Base-by-base conservation (phyloP, 371 early-diverging fungal species). In the Conidiobolus incongruus region DNA sequence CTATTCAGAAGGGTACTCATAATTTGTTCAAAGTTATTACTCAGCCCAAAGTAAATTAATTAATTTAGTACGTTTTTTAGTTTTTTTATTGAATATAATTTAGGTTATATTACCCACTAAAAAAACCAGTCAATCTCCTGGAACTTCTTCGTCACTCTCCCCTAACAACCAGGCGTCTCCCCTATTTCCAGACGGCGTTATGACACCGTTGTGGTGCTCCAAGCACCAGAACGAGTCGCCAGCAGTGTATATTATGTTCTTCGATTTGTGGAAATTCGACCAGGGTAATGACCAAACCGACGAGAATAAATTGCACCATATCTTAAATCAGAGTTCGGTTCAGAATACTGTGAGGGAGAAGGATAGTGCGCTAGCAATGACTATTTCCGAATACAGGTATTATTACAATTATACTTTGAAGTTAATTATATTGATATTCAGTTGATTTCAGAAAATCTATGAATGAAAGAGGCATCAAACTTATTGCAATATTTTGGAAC, bases 171-270 rank as follows among this genome's bases (percentile, higher is more conserved):
- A 65, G 7, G 54, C 63, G 3, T 85, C 86, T 6, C 77, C 79
- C 0, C 49, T 84, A 30, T 63, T 71, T 60, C 89, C 89, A 0
- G 85, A 84, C 54, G 86, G 86, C 15, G 53, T 85, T 22, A 71
- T 88, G 56, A 59, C 72, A 0, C 70, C 82, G 1, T 38, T 55
- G 7, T 88, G 83, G 83, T 51, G 81, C 15, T 53, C 55, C 21
- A 66, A 70, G 48, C 80, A 85, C 43, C 59, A 65, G 17, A 61
- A 72, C 34, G 46, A 52, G 4, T 45, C 62, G 0, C 82, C 89
- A 0, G 59, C 72, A 17, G 73, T 68, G 5, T 60, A 80, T 22
- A 69, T 84, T 26, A 70, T 69, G 0, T 70, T 81, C 50, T 75
- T 72, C 37, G 70, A 73, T 11, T 54, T 75, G 22, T 70, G 72